A percentile compares a stretch with the other conserved stretches of the same genome.
Conservation (phyloP, 2,329 filamentous ascomycete species). For the Claviceps arundinis region DNA sequence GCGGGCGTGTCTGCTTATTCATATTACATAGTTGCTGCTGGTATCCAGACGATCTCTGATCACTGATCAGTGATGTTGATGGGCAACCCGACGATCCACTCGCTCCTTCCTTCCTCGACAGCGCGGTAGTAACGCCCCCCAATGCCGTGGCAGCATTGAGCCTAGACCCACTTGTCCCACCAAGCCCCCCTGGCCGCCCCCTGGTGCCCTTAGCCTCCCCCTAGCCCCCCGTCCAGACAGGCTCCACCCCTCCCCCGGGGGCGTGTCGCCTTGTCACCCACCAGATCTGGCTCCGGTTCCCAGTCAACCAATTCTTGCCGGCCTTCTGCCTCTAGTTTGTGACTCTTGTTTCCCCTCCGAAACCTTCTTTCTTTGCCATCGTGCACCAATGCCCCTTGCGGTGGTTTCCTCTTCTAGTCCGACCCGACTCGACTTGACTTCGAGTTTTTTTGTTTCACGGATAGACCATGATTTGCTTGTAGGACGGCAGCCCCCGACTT, state of each 20-base stretch:
- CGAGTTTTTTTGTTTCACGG: neutral
- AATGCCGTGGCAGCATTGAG: neutral
- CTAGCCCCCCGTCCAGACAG: neutral
- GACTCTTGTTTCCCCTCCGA: neutral
- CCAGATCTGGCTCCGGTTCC: slow-evolving; percentile 2
- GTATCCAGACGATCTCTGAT: too few relatives aligned
- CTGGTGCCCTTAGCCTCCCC: neutral
- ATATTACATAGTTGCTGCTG: too few relatives aligned
- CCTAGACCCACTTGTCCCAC: neutral
- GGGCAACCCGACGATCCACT: too few relatives aligned
- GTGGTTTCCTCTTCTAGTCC: neutral
- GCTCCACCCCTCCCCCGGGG: neutral
- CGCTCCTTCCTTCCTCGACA: too few relatives aligned
- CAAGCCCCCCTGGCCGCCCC: neutral
- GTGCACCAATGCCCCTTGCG: neutral
- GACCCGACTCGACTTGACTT: neutral
- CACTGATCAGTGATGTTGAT: too few relatives aligned
- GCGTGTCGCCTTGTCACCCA: neutral
- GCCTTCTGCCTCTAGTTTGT: neutral
- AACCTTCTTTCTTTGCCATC: neutral
- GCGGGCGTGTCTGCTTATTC: too few relatives aligned
- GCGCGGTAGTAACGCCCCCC: too few relatives aligned
- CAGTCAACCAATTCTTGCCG: slow-evolving; percentile 2
- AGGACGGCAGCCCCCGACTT: slow-evolving; percentile 2
- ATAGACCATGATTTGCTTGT: slow-evolving; percentile 3